phyloP scores from a whole-genome alignment of 805 yeast species.

The Kodamaea nitidulidarum region DNA sequence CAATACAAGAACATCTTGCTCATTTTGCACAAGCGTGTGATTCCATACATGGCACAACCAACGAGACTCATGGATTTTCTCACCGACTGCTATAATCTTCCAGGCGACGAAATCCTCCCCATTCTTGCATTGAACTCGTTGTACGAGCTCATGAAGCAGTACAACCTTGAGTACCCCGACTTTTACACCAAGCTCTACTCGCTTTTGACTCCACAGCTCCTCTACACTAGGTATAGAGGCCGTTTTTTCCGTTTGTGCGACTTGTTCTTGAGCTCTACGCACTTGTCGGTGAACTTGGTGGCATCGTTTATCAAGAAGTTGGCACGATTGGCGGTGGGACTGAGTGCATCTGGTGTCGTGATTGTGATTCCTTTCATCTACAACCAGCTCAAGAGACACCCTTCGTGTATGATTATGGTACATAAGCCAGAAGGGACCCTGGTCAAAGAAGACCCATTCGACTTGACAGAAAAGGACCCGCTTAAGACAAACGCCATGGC shows the following conservation, averaged over 20 bases:
- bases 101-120: constrained; percentile 47
- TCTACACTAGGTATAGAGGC: constrained; percentile 77
- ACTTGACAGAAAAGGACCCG: constrained; percentile 66
- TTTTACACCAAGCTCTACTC: constrained; percentile 81
- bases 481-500: constrained; percentile 71
- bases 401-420: constrained; percentile 85
- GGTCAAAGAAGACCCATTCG: constrained; percentile 56
- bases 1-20: constrained; percentile 70
- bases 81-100: constrained; percentile 71
- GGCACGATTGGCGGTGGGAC: constrained; percentile 66
- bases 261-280: constrained; percentile 80
- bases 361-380: constrained; percentile 87
- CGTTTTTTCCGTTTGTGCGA: constrained; percentile 86
- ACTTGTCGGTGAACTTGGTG: constrained; percentile 73
- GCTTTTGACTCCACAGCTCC: constrained; percentile 66
- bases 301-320: constrained; percentile 87
- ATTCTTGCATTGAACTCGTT: constrained; percentile 83
- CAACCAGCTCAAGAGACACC: constrained; percentile 85
- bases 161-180: constrained; percentile 88
- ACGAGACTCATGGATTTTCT: constrained; percentile 88
- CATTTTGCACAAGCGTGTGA: constrained; percentile 76
- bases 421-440: constrained; percentile 44
- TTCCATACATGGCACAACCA: constrained; percentile 78
- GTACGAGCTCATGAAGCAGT: constrained; percentile 75
- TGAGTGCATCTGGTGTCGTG: constrained; percentile 88